Conservation (phyloP, 2,329 filamentous ascomycete genomes). For the Chaetothyriales sp. region DNA sequence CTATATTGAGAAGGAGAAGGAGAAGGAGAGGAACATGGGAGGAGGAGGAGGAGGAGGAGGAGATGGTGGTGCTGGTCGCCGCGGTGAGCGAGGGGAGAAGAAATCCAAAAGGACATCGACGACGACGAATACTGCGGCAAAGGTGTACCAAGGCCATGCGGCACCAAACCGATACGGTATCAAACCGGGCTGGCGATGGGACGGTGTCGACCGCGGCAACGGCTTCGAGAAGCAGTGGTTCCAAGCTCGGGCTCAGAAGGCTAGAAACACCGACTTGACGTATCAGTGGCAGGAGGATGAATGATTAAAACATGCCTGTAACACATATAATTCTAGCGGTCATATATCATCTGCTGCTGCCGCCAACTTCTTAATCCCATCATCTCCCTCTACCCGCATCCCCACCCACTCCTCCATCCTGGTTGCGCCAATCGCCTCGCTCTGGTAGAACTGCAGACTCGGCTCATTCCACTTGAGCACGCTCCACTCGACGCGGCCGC, state of each 20-base stretch:
- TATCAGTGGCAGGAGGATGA: slow-evolving; percentile 97
- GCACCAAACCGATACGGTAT: slow-evolving; percentile 91
- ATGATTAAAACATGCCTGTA: slow-evolving; percentile 26
- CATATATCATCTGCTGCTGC: slow-evolving; percentile 11
- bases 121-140: slow-evolving; percentile 37
- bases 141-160: slow-evolving; percentile 62
- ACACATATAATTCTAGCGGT: too few relatives aligned
- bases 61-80: slow-evolving; percentile 33
- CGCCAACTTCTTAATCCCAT: slow-evolving; percentile 27
- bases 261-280: slow-evolving; percentile 62
- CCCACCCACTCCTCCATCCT: slow-evolving; percentile 35
- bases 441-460: slow-evolving; percentile 68
- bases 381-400: slow-evolving; percentile 35
- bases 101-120: slow-evolving; percentile 5
- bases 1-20: slow-evolving; percentile 46
- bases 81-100: not conserved
- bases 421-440: slow-evolving; percentile 26
- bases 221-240: slow-evolving; percentile 92
- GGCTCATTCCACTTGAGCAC: slow-evolving; percentile 89
- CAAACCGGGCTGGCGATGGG: slow-evolving; percentile 82
- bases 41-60: slow-evolving; percentile 21
- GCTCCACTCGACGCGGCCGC: slow-evolving; percentile 71
- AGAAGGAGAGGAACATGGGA: too few relatives aligned
- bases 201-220: slow-evolving; percentile 86
- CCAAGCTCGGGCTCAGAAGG: slow-evolving; percentile 63